Percentiles rank a stretch among this genome's conserved stretches.
phyloP scores from a whole-genome alignment of 2,329 filamentous ascomycete species.

The Plectosphaerella cucumerina region DNA sequence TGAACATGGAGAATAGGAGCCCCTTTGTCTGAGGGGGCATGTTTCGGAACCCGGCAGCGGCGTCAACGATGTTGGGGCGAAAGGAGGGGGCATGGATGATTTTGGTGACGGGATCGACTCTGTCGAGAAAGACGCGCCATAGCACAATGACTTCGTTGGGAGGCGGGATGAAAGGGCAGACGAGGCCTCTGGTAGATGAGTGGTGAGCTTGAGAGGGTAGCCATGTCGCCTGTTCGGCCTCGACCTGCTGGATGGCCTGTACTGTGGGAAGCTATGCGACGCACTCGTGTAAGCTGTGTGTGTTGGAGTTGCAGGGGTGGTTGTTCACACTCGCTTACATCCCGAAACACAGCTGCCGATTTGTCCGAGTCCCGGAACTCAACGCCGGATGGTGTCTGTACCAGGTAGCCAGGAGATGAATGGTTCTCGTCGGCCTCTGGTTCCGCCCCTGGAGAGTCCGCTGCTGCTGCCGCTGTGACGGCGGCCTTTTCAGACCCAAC shows the following conservation, averaged over 20 bases:
- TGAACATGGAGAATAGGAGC: conserved; percentile 2
- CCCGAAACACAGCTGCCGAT: background rate
- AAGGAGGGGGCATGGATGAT: conserved; percentile 66
- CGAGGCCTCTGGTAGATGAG: too few relatives aligned
- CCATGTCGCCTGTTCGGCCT: conserved; percentile 41
- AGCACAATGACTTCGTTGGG: conserved; percentile 40
- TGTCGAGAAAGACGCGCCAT: conserved; percentile 70
- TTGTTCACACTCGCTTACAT: background rate
- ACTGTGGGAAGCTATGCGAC: conserved; percentile 47
- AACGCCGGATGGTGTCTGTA: background rate
- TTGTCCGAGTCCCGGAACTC: conserved; percentile 4
- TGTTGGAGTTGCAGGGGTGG: background rate
- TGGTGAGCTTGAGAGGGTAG: conserved; percentile 21
- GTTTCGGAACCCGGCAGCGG: conserved; percentile 46
- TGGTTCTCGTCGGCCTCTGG: background rate
- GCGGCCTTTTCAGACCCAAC: background rate
- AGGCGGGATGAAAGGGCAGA: conserved; percentile 31
- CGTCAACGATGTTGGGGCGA: conserved; percentile 60
- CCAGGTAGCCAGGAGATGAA: background rate
- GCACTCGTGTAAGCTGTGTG: background rate
- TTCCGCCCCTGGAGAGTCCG: background rate
- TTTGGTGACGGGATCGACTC: conserved; percentile 70
- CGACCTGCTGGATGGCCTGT: conserved; percentile 50
- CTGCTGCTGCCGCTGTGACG: background rate
- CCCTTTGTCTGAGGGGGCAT: conserved; percentile 34